Base-by-base conservation (phyloP, 345 rosid genomes). In the Cardamine chenopodiifolia region DNA sequence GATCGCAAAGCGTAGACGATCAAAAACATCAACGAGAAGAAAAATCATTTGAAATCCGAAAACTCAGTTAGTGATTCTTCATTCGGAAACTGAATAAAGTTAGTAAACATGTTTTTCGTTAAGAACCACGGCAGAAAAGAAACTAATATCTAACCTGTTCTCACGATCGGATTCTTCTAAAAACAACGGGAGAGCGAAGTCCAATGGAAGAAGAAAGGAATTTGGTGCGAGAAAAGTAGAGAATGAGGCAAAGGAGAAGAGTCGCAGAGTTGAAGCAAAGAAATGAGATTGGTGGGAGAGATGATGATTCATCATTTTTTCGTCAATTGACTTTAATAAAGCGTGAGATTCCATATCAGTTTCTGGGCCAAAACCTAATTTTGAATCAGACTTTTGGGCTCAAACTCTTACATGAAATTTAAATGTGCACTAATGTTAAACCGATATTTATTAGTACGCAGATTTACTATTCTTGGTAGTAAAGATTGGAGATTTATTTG, bases 251-350 rank as follows among this genome's bases (percentile, higher is more conserved):
- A 19, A 22, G 13, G 48, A 40, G 34, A 18, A 37, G 57, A 76
- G 80, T 32, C 74, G 61, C 63, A 54, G 52, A 69, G 70, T 76
- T 2, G 8, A 76, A 70, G 80, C 3, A 57, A 71, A 71, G 76
- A 29, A 58, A 71, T 28, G 61, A 3, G 65, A 28, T 20, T 77
- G 72, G 72, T 71, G 76, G 35, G 67, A 55, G 60, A 32, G 64
- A 53, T 32, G 65, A 35, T 47, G 31, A 40, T 20, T 42, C 48
- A 29, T 32, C n/a, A 18, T 53, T 20, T 37, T 47, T 12, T 50
- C 62, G 13, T 40, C 70, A 0, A 0, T 57, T 74, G 50, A 48
- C 67, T 66, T 61, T 18, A 7, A 15, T 35, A 57, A 74, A 74
- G 52, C 6, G 12, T 47, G 12, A 39, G 20, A 49, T 18, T n/a